Percentiles rank a stretch among this genome's conserved stretches.
Conservation (phyloP, 805 yeast genomes). For the Saturnispora serradocipensis region DNA sequence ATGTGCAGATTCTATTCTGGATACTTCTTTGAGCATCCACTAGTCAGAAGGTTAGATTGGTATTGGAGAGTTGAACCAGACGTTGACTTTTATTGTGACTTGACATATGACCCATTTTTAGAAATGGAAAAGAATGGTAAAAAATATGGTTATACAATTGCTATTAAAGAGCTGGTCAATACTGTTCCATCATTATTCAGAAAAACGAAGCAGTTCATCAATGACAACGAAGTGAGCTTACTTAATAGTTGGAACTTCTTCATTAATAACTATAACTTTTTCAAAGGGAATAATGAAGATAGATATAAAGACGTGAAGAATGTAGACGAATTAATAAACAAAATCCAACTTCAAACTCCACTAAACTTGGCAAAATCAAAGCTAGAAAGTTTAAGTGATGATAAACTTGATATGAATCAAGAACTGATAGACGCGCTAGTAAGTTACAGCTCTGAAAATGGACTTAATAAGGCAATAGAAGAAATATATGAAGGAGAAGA, state of each 20-base stretch:
- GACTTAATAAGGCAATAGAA: constrained; percentile 28
- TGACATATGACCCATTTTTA: constrained; percentile 83
- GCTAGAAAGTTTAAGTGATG: background rate
- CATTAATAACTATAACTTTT: constrained; percentile 31
- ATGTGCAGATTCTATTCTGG: constrained; percentile 96
- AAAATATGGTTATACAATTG: constrained; percentile 76
- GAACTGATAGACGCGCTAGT: constrained; percentile 32
- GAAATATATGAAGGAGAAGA: constrained; percentile 60
- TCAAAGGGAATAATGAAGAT: constrained; percentile 26
- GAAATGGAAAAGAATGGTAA: constrained; percentile 66
- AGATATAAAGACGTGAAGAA: constrained; percentile 21
- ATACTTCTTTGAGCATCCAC: constrained; percentile 67
- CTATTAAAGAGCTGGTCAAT: constrained; percentile 67
- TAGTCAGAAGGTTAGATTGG: constrained; percentile 69
- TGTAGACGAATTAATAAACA: constrained; percentile 21
- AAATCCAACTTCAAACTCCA: constrained; percentile 21
- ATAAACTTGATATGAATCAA: constrained; percentile 17
- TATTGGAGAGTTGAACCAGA: constrained; percentile 97
- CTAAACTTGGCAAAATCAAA: constrained; percentile 18
- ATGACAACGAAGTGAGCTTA: constrained; percentile 36
- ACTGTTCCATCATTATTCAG: constrained; percentile 79
- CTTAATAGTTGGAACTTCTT: constrained; percentile 68
- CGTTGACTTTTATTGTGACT: constrained; percentile 81
- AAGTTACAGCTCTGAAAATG: constrained; percentile 28
- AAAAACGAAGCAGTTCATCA: constrained; percentile 56